Conservation (phyloP, 805 yeast genomes). For the Torulaspora quercuum region DNA sequence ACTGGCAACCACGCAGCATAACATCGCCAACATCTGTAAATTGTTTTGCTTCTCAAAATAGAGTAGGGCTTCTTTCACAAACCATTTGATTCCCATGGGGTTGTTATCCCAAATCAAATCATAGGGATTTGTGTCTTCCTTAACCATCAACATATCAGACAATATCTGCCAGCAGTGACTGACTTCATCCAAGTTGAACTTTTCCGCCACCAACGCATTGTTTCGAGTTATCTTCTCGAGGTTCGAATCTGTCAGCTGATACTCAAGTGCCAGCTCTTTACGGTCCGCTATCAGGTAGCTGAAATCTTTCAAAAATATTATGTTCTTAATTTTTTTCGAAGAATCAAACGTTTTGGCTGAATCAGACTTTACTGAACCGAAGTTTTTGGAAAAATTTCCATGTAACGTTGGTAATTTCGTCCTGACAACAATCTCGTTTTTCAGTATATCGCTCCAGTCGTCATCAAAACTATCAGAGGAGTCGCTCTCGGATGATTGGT, state of each 20-base stretch:
- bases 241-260: conserved; percentile 57
- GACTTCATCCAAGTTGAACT: conserved; percentile 56
- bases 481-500: conserved; percentile 27
- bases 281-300: conserved; percentile 70
- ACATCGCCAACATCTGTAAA: conserved; percentile 86
- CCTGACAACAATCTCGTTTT: conserved; percentile 49
- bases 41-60: conserved; percentile 65
- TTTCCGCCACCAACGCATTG: conserved; percentile 67
- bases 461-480: conserved; percentile 59
- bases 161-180: conserved; percentile 74
- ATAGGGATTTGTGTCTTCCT: conserved; percentile 27
- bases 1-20: conserved; percentile 63
- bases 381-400: conserved; percentile 26
- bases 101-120: conserved; percentile 76
- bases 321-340: conserved; percentile 42
- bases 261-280: conserved; percentile 64
- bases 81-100: conserved; percentile 69
- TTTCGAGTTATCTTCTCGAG: conserved; percentile 56
- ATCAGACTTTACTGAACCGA: conserved; percentile 28
- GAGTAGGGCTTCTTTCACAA: conserved; percentile 55
- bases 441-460: conserved; percentile 65
- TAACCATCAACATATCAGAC: conserved; percentile 36
- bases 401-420: conserved; percentile 50
- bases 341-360: conserved; percentile 30
- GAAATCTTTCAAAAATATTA: conserved; percentile 64